phyloP scores from a whole-genome alignment of 257 asterid species.

The Fraxinus quadrangulata region DNA sequence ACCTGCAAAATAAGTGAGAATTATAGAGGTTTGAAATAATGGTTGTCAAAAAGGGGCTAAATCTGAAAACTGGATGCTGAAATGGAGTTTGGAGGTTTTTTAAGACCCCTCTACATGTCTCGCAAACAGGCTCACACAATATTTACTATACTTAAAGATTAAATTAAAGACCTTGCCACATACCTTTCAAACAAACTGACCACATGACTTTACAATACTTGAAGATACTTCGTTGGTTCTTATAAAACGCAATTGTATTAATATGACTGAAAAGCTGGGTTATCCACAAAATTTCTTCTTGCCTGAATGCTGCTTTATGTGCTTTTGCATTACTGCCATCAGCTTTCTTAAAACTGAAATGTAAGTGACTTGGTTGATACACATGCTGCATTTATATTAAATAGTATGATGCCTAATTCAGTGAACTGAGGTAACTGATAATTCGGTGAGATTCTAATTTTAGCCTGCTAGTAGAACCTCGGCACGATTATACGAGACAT shows the following conservation, averaged over 20 bases:
- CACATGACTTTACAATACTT: background rate
- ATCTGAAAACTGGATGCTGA: background rate
- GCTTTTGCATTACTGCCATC: background rate
- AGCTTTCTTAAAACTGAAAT: background rate
- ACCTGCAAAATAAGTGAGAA: too few relatives aligned
- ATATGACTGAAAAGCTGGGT: background rate
- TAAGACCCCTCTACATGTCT: background rate
- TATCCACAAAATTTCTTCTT: background rate
- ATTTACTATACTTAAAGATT: background rate
- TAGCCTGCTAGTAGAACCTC: background rate
- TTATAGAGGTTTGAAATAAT: too few relatives aligned
- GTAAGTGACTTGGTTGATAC: background rate
- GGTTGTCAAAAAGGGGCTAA: too few relatives aligned
- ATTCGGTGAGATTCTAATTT: background rate
- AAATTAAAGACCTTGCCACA: background rate
- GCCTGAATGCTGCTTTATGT: background rate
- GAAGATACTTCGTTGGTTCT: background rate
- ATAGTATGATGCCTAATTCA: background rate
- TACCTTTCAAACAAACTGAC: background rate
- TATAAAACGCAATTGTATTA: background rate
- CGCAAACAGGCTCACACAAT: background rate
- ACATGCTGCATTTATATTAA: background rate
- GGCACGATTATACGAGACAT: background rate
- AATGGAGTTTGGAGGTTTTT: background rate
- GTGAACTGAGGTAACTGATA: background rate